Evolutionary conservation across 192 early-diverging fungal species (phyloP).

Genomic region (Backusella tuberculispora): DNA sequence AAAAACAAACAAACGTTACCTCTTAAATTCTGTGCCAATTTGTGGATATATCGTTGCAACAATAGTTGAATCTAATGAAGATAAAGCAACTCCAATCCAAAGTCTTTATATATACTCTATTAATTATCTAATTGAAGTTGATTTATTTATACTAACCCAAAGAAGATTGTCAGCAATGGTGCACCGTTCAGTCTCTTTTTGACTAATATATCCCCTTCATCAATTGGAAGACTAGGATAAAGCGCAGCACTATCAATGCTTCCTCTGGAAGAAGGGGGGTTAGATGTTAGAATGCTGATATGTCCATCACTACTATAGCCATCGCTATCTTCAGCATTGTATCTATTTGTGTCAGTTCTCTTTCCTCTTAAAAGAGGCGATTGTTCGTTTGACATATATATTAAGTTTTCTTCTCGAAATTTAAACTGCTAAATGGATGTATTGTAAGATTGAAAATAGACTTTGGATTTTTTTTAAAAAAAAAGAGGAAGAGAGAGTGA

Average conservation of each 20-base stretch:
- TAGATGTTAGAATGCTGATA: conserved; percentile 1
- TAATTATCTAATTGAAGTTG: not conserved
- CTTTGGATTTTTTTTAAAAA: too few species aligned
- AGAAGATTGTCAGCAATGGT: conserved; percentile 16
- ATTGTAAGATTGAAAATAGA: not conserved
- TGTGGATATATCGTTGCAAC: conserved; percentile 38
- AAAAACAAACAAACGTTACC: conserved; percentile 1
- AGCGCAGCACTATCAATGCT: not conserved
- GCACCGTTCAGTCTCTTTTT: conserved; percentile 24
- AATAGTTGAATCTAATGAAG: conserved; percentile 40
- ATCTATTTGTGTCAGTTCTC: not conserved
- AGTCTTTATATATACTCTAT: conserved; percentile 12
- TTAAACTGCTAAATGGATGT: not conserved
- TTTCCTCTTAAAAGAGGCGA: conserved; percentile 10
- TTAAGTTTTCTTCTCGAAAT: not conserved
- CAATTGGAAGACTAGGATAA: not conserved
- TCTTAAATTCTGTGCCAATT: conserved; percentile 44
- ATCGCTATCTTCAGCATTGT: not conserved
- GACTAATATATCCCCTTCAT: conserved; percentile 16
- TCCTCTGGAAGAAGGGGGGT: not conserved
- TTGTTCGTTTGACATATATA: not conserved
- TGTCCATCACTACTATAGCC: not conserved
- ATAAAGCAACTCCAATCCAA: conserved; percentile 37
- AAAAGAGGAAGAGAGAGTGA: too few species aligned
- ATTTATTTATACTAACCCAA: conserved; percentile 15